A percentile compares a stretch with the other conserved stretches of the same genome.
These are phyloP conservation scores for Rhexocercosporidium sp. DNA, from an alignment of 2,329 filamentous ascomycete genomes.

Conservation along the genomic window DNA sequence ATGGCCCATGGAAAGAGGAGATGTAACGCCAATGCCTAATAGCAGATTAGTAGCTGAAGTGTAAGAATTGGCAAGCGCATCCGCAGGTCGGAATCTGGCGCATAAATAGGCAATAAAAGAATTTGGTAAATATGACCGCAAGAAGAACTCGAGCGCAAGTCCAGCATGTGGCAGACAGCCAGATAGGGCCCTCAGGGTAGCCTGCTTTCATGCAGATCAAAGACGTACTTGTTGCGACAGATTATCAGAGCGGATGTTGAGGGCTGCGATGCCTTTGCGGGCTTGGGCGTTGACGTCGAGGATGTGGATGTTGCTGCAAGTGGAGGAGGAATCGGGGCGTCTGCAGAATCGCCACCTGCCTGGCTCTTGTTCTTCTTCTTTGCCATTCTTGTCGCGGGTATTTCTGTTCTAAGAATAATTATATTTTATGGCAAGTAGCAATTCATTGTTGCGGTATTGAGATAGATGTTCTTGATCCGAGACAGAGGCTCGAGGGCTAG, in stretches of 20 bases:
- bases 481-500: neutral
- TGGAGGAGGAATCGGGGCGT: conserved; percentile 28
- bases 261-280: conserved; percentile 42
- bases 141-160: neutral
- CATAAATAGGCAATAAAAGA: neutral
- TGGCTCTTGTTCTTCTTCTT: conserved; percentile 54
- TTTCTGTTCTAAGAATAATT: neutral
- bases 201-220: neutral
- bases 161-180: neutral
- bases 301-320: conserved; percentile 27
- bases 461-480: neutral
- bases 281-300: conserved; percentile 32
- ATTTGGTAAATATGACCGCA: neutral
- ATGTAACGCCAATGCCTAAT: conserved; percentile 84
- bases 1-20: conserved; percentile 81
- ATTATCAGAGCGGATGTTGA: conserved; percentile 60
- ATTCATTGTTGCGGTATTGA: conserved; percentile 5
- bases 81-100: neutral
- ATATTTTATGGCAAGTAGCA: conserved; percentile 1
- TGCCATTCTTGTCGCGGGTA: conserved; percentile 44
- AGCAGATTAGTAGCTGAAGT: conserved; percentile 18
- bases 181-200: neutral
- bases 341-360: conserved; percentile 37
- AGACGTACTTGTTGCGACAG: conserved; percentile 71
- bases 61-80: conserved; percentile 11